Percentiles rank a stretch among this genome's conserved stretches.
These are phyloP conservation scores for Sarcomyxa edulis DNA, from an alignment of 768 basidiomycete genomes.

Conservation along the genomic window DNA sequence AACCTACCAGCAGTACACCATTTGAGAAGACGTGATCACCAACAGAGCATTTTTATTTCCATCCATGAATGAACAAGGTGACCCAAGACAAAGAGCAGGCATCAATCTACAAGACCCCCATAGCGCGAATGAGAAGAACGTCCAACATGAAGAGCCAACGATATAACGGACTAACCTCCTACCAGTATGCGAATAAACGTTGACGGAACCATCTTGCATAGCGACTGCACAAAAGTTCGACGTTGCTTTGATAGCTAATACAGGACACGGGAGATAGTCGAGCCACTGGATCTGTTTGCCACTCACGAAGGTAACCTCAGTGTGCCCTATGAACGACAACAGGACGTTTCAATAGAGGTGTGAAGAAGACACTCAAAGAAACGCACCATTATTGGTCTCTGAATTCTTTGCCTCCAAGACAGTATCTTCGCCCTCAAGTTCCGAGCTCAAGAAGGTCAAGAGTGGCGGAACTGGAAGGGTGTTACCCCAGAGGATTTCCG, in stretches of 20 bases:
- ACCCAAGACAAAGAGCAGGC: slow-evolving; percentile 69
- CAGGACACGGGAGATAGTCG: slow-evolving; percentile 78
- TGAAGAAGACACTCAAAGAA: slow-evolving; percentile 1
- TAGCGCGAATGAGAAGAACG: slow-evolving; percentile 1
- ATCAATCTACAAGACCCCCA: slow-evolving; percentile 50
- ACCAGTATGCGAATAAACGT: slow-evolving; percentile 80
- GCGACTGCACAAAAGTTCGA: slow-evolving; percentile 68
- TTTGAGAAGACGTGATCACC: slow-evolving; percentile 67
- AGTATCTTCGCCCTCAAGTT: slow-evolving; percentile 63
- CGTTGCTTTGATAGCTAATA: slow-evolving; percentile 63
- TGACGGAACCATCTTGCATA: slow-evolving; percentile 74
- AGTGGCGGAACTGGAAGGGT: slow-evolving; percentile 54
- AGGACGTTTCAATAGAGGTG: slow-evolving; percentile 1
- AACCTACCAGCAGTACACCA: slow-evolving; percentile 71
- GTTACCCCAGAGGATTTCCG: slow-evolving; percentile 12
- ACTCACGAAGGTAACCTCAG: slow-evolving; percentile 62
- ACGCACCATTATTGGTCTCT: slow-evolving; percentile 56
- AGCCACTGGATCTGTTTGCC: slow-evolving; percentile 80
- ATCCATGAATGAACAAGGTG: slow-evolving; percentile 65
- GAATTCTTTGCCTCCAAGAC: slow-evolving; percentile 77
- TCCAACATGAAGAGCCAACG: too few species aligned
- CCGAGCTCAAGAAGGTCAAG: slow-evolving; percentile 52
- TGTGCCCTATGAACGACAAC: slow-evolving; percentile 35
- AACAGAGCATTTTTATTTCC: slow-evolving; percentile 61
- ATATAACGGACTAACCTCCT: slow-evolving; percentile 64